These are phyloP conservation scores for Ganoderma leucocontextum DNA, from an alignment of 1,284 basidiomycete species.

Conservation along the genomic window DNA sequence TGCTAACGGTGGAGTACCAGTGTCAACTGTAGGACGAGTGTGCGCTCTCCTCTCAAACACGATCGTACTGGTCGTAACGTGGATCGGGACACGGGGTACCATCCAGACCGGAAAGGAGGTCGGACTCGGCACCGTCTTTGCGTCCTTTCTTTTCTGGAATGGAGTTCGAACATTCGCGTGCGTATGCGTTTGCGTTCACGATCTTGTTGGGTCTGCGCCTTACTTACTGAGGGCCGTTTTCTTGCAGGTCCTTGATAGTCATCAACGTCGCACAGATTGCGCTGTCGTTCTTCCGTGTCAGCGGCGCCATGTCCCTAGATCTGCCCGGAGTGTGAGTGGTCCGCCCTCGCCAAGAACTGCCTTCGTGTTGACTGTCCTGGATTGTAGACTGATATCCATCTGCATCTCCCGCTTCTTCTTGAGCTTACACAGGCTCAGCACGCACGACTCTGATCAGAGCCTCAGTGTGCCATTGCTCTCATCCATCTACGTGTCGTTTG, in stretches of 20 bases:
- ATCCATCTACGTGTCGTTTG: background rate
- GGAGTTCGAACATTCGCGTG: background rate
- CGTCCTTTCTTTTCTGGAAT: conserved; percentile 3
- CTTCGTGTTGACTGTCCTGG: background rate
- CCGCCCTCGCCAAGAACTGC: background rate
- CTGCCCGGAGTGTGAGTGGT: background rate
- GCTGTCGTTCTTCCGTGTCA: background rate
- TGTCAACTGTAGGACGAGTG: background rate
- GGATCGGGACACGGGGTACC: background rate
- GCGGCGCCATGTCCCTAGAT: background rate
- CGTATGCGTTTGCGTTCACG: background rate
- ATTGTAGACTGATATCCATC: background rate
- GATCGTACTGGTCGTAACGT: background rate
- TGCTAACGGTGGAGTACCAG: background rate
- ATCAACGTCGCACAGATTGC: background rate
- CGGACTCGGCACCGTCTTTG: background rate
- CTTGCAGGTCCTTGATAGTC: background rate
- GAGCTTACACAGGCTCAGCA: background rate
- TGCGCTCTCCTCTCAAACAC: conserved; percentile 2
- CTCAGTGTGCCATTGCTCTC: background rate
- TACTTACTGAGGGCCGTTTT: background rate
- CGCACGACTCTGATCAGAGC: background rate
- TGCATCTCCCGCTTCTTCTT: conserved; percentile 6
- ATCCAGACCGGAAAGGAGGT: background rate
- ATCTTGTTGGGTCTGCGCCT: background rate